Conservation (phyloP, 371 early-diverging fungal species). For the Mucor lusitanicus region DNA sequence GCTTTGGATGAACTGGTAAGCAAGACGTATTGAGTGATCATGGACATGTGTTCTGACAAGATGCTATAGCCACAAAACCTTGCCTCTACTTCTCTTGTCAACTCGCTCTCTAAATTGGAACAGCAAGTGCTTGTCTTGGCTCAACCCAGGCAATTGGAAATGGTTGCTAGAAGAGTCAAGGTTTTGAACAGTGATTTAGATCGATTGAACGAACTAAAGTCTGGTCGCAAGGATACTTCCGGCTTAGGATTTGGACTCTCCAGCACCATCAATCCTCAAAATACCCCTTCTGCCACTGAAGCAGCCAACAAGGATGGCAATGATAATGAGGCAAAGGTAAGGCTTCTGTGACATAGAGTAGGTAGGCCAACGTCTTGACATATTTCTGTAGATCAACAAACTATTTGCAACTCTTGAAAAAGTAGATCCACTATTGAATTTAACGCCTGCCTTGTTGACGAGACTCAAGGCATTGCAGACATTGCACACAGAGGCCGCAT, state of each 20-base stretch:
- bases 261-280: slow-evolving; percentile 3
- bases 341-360: not conserved
- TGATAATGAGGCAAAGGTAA: slow-evolving; percentile 27
- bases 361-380: not conserved
- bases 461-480: slow-evolving; percentile 80
- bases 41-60: too few species aligned
- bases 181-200: slow-evolving; percentile 74
- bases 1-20: slow-evolving; percentile 54
- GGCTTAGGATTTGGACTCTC: slow-evolving; percentile 25
- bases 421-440: slow-evolving; percentile 76
- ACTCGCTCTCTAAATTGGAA: slow-evolving; percentile 75
- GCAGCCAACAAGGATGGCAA: slow-evolving; percentile 19
- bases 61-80: slow-evolving; percentile 37
- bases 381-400: slow-evolving; percentile 58
- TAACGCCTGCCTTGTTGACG: slow-evolving; percentile 79
- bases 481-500: slow-evolving; percentile 83
- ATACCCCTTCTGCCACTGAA: slow-evolving; percentile 6
- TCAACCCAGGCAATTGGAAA: slow-evolving; percentile 81
- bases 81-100: slow-evolving; percentile 56
- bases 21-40: not conserved
- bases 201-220: slow-evolving; percentile 68
- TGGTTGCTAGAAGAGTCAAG: slow-evolving; percentile 72
- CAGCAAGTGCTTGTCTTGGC: slow-evolving; percentile 77
- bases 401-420: slow-evolving; percentile 73
- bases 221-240: slow-evolving; percentile 50